Evolutionary conservation across 2,329 filamentous ascomycete species (phyloP), one percentile per base, ranked within the genome.

Genomic region (Colletotrichum salicis): DNA sequence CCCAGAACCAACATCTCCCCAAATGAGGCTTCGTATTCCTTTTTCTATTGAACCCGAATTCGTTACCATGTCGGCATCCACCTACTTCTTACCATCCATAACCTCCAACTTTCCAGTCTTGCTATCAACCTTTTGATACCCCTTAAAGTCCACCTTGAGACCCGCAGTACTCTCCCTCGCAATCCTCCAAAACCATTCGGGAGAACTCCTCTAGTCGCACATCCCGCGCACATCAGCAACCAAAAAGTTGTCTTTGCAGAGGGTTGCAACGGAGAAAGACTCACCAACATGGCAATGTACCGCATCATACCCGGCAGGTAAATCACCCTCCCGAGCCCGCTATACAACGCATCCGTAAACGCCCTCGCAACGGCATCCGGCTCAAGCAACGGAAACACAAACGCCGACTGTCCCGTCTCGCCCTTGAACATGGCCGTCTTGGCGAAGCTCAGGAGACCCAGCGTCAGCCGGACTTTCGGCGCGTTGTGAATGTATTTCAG

Each of bases 401-500:
- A 80, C 37, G 76, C 62, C 22, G 73, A 72, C 45, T 77, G 72
- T 5, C 71, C 71, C 3, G 76, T 75, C 12, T 74, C 65, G 10
- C 77, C 76, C 19, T 72, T 72, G 48, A 80, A 64, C 5, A 80
- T 67, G 10, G 79, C 79, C 13, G 79, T 81, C 13, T 73, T 74
- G 69, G 79, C 76, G 60, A 80, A 81, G 61, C 77, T 75, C 58
- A 78, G 76, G 12, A 80, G 75, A 2, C 67, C 76, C 1, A 80
- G 61, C 0, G 77, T 79, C 10, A 79, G 64, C 2, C 78, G 74
- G 15, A 80, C 76, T 4, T 74, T 68, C 2, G 75, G 74, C 4
- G 78, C 79, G 2, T 76, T 70, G 57, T 81, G 73, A 5, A 77
- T 27, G 51, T 76, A 57, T 27, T 73, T 77, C 24, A 81, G 70